Evolutionary conservation across 2,329 filamentous ascomycete species (phyloP), one percentile per base, ranked within the genome.

Genomic region (Escovopsis sp.): DNA sequence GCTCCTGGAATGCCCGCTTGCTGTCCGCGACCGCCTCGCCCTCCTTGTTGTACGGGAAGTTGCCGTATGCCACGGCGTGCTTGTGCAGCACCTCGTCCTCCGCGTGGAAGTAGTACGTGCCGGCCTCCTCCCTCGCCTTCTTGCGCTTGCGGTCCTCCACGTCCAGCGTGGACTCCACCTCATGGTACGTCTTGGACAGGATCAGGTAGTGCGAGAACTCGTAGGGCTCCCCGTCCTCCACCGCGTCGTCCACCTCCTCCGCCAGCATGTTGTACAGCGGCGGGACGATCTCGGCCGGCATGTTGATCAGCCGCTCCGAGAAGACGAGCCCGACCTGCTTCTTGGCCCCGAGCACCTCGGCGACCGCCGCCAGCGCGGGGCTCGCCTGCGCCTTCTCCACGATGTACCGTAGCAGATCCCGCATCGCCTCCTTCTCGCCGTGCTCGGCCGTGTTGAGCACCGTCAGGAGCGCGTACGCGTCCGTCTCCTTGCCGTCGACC

Each of bases 261-360:
- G 84, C 68, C 39, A 98, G 74, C 86, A 95, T 94, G 39, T 73
- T 78, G 71, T 95, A 96, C 76, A 96, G 83, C 4, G 91, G 89
- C 27, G 91, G 89, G 12, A 87, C 78, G 48, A 94, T 79, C 62
- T 96, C 85, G 13, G 84, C 71, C n/a, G 91, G 91, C 70, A 95
- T 88, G 66, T 98, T 98, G 68, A 98, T 87, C 53, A 96, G 70
- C 16, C 89, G 79, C 62, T 98, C 91, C 2, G 86, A 84, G n/a
- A 98, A 70, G 25, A 98, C 74, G 13, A 98, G 67, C 4, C 87
- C 91, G 43, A 95, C 74, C 42, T 86, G 78, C 43, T 71, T 66
- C 15, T 65, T 62, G 33, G 53, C 50, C 33, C 48, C 50, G 45
- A 86, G 60, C n/a, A 84, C 64, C n/a, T 69, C 58, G 0, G 70